Percentiles rank a stretch among this genome's conserved stretches.
Conservation (phyloP, 306 rosid species). For the Glycine soja region DNA sequence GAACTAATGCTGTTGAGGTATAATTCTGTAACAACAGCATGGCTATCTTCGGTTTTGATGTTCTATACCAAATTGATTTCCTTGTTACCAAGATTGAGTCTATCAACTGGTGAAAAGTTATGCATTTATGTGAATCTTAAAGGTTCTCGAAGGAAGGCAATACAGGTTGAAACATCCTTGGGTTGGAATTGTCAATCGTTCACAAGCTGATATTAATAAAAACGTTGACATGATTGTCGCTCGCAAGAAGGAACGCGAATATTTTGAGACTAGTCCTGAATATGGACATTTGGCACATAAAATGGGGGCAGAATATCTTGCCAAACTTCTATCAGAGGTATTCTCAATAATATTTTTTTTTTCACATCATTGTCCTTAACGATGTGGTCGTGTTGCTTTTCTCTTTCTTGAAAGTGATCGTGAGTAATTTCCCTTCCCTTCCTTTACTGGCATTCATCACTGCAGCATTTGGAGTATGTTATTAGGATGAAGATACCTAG, state of each 20-base stretch:
- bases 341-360: slow-evolving; percentile 13
- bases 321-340: slow-evolving; percentile 86
- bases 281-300: slow-evolving; percentile 91
- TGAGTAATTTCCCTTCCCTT: slow-evolving; percentile 25
- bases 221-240: slow-evolving; percentile 91
- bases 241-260: slow-evolving; percentile 88
- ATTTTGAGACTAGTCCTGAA: slow-evolving; percentile 89
- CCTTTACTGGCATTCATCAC: slow-evolving; percentile 25
- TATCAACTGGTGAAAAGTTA: slow-evolving; percentile 21
- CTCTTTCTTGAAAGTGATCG: neutral
- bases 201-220: slow-evolving; percentile 59
- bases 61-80: neutral
- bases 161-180: slow-evolving; percentile 90
- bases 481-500: slow-evolving; percentile 85
- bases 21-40: slow-evolving; percentile 35
- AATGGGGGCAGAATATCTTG: slow-evolving; percentile 97
- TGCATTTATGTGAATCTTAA: slow-evolving; percentile 47
- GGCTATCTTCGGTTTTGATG: slow-evolving; percentile 27
- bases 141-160: slow-evolving; percentile 93
- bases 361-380: slow-evolving; percentile 18
- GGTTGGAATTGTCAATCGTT: slow-evolving; percentile 96
- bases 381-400: neutral
- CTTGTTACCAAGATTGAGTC: slow-evolving; percentile 1
- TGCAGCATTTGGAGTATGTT: slow-evolving; percentile 81
- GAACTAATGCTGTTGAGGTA: slow-evolving; percentile 69